Base-by-base conservation (phyloP, 441 rosid genomes). In the Flueggea neowawraea region DNA sequence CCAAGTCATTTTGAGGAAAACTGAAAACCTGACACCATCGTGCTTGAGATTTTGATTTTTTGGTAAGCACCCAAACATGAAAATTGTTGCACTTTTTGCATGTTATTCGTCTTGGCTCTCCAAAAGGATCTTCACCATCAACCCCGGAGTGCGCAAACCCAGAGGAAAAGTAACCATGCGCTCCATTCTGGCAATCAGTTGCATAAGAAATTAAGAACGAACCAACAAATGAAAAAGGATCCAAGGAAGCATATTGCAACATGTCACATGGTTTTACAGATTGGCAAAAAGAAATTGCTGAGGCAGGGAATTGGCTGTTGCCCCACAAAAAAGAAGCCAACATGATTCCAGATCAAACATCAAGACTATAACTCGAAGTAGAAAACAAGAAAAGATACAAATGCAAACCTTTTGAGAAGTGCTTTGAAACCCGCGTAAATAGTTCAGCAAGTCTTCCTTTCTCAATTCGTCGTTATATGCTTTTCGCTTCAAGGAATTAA, bases 1-100 rank as follows among this genome's bases (percentile, higher is more conserved):
- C n/a, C 12, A 28, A 49, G 4, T 60, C n/a, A 50, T 59, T 41
- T 2, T 15, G 58, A 57, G 55, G 69, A 62, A 64, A 68, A 66
- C 41, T 64, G 62, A 67, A 81, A 76, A 89, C 99, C 99, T 91
- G 99, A 76, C 99, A 95, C 95, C 99, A 95, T 88, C 99, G 86
- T 69, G 99, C 99, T 72, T 36, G 90, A 59, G 95, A 80, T 81
- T 91, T 95, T 65, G 79, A 76, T 76, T 85, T 91, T 76, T 77
- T 82, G 53, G 91, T 85, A 54, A 76, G 85, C 50, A 75, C 62
- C 99, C 97, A 95, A 54, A 85, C 72, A 75, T 95, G 99, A 73
- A 86, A 84, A 75, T 69, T 73, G 57, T 80, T 71, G 62, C 98
- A 95, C 62, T 71, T 88, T 82, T 95, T 89, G 84, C 98, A 95